These are phyloP conservation scores for Clarireedia paspali DNA, from an alignment of 2,329 filamentous ascomycete genomes.

Conservation along the genomic window DNA sequence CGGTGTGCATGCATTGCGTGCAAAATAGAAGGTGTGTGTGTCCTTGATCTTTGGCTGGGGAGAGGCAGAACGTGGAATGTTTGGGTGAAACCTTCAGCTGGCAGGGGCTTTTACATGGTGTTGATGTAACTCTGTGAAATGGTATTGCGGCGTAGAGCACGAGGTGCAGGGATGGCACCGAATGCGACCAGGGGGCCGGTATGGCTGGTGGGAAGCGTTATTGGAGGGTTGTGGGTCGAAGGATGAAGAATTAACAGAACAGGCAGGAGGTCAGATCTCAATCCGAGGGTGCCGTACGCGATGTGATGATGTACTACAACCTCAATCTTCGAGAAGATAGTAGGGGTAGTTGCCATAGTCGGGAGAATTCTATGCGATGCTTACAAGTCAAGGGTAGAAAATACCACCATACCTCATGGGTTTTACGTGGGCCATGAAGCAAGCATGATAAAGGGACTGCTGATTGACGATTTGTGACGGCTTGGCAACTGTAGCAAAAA, in stretches of 20 bases:
- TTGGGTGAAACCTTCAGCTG: constrained; percentile 4
- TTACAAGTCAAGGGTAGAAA: not conserved
- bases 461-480: not conserved
- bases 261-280: constrained; percentile 2
- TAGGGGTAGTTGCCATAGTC: not conserved
- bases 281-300: constrained; percentile 1
- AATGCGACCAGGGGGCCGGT: not conserved
- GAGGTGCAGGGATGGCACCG: not conserved
- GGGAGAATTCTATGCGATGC: constrained; percentile 1
- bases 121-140: not conserved
- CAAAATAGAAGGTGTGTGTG: not conserved
- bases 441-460: not conserved
- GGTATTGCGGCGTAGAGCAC: constrained; percentile 6
- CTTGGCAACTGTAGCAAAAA: not conserved
- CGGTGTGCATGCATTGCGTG: not conserved
- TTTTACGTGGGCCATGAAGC: constrained; percentile 2
- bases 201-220: not conserved
- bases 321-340: not conserved
- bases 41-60: not conserved
- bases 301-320: not conserved
- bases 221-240: not conserved
- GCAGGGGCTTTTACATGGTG: not conserved
- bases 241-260: not conserved
- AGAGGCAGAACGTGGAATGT: not conserved
- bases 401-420: constrained; percentile 9